Evolutionary conservation across 768 basidiomycete genomes (phyloP), one percentile per base, ranked within the genome.

Genomic region (Steccherinum ochraceum): DNA sequence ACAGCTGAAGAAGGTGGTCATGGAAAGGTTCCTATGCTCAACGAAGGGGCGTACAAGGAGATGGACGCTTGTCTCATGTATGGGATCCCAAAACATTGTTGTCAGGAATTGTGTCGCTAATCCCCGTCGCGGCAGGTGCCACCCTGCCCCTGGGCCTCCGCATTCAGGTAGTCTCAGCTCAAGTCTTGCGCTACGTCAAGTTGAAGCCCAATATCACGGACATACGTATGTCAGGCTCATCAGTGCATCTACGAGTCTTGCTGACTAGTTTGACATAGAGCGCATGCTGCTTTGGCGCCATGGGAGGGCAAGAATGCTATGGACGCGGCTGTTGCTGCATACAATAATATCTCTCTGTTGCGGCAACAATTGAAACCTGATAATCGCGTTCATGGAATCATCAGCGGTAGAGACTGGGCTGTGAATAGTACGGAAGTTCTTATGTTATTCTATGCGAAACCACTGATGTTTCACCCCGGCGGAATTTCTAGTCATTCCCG

Each of bases 251-350:
- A 19, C 12, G 13, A 20, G 5, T 3, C 52, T 24, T 2, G 27
- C 35, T 30, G 20, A 18, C 25, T 19, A 25, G 16, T 40, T 30
- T 21, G 2, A 23, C 5, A 12, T 50, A 89, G 86, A 11, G 86
- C 89, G 2, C 89, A 89, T 61, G 88, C 87, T 3, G 82, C 81
- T 1, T 69, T 86, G 23, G 84, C 83, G 19, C 90, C 89, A 20
- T 92, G 90, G 89, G 86, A 91, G 64, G 90, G 89, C 1, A 75
- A 72, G 53, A 92, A 93, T 55, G 84, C 90, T 1, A 67, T 92
- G 12, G 91, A 94, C 61, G 92, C 92, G 0, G 89, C 89, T n/a
- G 85, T 92, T 3, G 73, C 90, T 2, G 85, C 86, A 3, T 93
- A 93, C 61, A 85, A 78, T 45, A 86, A 83, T 48, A 81, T 93